phyloP scores from a whole-genome alignment of 208 protist species.

The Sergeia podlipaevii region DNA sequence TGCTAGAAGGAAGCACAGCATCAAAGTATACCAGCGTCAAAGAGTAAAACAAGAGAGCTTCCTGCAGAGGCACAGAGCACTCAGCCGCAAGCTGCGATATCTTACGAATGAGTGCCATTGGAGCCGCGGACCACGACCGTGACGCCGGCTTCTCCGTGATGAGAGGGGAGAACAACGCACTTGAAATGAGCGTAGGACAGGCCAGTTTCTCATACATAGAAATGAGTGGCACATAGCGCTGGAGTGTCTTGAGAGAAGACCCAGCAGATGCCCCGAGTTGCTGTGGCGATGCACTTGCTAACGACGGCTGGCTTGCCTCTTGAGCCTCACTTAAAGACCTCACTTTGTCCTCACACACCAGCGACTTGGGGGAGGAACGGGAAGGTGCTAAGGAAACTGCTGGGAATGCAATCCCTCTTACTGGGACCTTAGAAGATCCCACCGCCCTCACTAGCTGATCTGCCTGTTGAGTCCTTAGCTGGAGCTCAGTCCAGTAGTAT shows the following conservation, averaged over 20 bases:
- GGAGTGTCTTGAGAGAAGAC: no score
- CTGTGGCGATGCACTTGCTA: no score
- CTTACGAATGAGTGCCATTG: not conserved
- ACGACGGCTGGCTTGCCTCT: no score
- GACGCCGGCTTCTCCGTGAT: slow-evolving; percentile 8
- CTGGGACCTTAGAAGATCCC: slow-evolving; percentile 34
- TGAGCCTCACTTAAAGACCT: no score
- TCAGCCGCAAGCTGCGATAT: slow-evolving; percentile 26
- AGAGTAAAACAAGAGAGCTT: slow-evolving; percentile 40
- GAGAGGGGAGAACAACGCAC: slow-evolving; percentile 36
- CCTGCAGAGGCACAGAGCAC: slow-evolving; percentile 39
- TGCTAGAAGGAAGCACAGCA: no score
- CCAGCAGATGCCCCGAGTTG: no score
- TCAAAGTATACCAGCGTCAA: slow-evolving; percentile 52
- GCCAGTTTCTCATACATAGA: slow-evolving; percentile 50
- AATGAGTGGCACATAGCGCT: slow-evolving; percentile 26
- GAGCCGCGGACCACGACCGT: not conserved
- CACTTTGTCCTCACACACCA: no score
- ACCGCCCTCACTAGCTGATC: slow-evolving; percentile 30
- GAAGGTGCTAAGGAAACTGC: no score
- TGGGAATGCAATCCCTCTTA: slow-evolving; percentile 43
- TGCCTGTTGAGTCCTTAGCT: slow-evolving; percentile 13
- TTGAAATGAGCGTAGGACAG: slow-evolving; percentile 59
- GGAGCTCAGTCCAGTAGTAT: slow-evolving; percentile 32
- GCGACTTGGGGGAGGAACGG: no score